Base-by-base conservation (phyloP, 129 eudicot species). In the Silybum marianum region DNA sequence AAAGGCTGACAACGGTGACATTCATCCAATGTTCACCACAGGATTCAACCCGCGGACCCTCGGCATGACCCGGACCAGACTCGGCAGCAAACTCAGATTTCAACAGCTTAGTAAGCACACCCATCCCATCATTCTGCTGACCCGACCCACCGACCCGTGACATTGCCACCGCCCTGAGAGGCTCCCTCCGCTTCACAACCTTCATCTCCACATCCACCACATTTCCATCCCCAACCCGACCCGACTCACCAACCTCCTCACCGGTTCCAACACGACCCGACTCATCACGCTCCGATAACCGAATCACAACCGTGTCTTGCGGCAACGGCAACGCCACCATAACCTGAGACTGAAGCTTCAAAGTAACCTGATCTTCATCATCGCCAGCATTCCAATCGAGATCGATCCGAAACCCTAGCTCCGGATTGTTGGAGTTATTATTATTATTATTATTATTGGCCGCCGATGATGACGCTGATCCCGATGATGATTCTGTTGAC, bases 341-440 rank as follows among this genome's bases (percentile, higher is more conserved):
- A 14, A 93, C 91, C 96, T 96, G 98, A n/a, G 98, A 91, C 75
- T 96, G 98, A 23, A 96, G 82, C 78, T 89, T 69, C 77, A 96
- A 72, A 39, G 98, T 96, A n/a, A 90, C 88, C 82, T 96, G 98
- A 85, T 96, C 98, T 92, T 96, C 99, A 24, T 96, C 99, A 21
- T 96, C 99, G n/a, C 97, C 98, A 7, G 91, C 91, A 60, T 85
- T 91, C 99, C 99, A 96, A 71, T 93, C 98, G 32, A 96, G 92
- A 68, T 91, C 96, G 32, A 96, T 89, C 65, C 94, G 86, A 73
- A 91, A 91, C 86, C 96, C 94, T 65, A 91, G 21, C 28, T 86
- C 89, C 16, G 77, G 82, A 60, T 60, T 74, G 34, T 5, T 30
- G 68, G 2, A n/a, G 12, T 76, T 69, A 11, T 2, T 7, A 22